Percentiles rank a stretch among this genome's conserved stretches.
phyloP scores from a whole-genome alignment of 2,329 filamentous ascomycete species.

The Bertia moriformis region DNA sequence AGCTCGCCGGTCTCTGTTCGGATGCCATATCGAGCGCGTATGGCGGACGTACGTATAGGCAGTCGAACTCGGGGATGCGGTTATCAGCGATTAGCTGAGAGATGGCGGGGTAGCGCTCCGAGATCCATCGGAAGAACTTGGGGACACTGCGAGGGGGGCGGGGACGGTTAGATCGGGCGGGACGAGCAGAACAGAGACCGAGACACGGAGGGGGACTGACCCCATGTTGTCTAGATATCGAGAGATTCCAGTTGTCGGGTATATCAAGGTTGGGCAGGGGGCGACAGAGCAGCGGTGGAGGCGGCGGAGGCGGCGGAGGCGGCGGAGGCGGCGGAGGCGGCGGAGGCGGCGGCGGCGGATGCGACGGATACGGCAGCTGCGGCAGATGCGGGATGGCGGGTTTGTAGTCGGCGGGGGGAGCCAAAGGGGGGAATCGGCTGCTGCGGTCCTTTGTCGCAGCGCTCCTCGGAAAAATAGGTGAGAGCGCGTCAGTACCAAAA shows the following conservation, averaged over 20 bases:
- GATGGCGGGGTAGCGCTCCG: conserved; percentile 94
- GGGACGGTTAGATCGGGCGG: neutral
- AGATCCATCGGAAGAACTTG: conserved; percentile 90
- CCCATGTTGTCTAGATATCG: too few relatives aligned
- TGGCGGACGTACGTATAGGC: conserved; percentile 67
- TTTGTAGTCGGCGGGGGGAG: too few relatives aligned
- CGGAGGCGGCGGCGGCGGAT: neutral
- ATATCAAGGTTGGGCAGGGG: too few relatives aligned
- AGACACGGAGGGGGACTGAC: neutral
- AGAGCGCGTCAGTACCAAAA: too few relatives aligned
- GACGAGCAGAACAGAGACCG: neutral
- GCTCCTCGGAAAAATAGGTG: too few relatives aligned
- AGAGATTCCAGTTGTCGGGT: too few relatives aligned
- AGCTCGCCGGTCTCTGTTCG: conserved; percentile 94
- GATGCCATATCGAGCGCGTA: conserved; percentile 75
- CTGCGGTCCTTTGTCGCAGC: too few relatives aligned
- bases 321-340: too few relatives aligned
- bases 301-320: too few relatives aligned
- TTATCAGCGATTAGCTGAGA: conserved; percentile 85
- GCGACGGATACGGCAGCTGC: neutral
- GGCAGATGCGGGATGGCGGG: too few relatives aligned
- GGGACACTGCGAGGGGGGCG: conserved; percentile 45
- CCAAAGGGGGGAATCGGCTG: too few relatives aligned
- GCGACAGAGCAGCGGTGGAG: too few relatives aligned
- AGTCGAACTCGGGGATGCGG: conserved; percentile 67